Evolutionary conservation across 192 early-diverging fungal species (phyloP), one percentile per base, ranked within the genome.

Genomic region (Dispira simplex): DNA sequence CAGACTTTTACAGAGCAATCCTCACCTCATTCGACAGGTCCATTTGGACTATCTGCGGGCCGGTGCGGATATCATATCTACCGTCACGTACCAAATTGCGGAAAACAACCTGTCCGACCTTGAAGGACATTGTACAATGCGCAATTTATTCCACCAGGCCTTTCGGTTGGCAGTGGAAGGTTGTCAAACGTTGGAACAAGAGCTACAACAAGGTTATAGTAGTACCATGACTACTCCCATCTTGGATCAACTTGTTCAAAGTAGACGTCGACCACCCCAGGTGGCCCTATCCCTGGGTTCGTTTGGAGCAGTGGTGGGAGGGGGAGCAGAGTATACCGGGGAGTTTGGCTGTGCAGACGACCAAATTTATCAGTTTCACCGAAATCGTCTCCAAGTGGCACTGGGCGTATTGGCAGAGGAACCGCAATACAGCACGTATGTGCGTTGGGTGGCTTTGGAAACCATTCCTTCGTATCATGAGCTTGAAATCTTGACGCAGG

Each of bases 271-370:
- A 21, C 21, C 21, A 21, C 48, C 48, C 4, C 48, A 8, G 9
- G 48, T 49, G 48, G 48, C 48, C 21, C 16, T 49, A 49, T 49
- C 48, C 4, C 48, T 49, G 48, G 48, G 48, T 21, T 49, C 48
- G 4, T 49, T 20, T 49, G 48, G 48, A 4, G 48, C 48, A 49
- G 48, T 49, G 48, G 48, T 49, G 21, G 48, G 48, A 20, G 18
- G 21, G 2, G 48, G 48, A 49, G 48, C 48, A 49, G 48, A 49
- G 48, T 49, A 49, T 49, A 49, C 48, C 48, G 48, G 48, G 4
- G 48, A 49, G 18, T 49, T 49, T 49, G 48, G 48, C 48, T 49
- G 48, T 21, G 16, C 48, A 21, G 48, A 20, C 48, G 48, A 49
- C 16, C 16, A 16, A 16, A 16, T 49, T 16, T 21, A 21, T 8